Base-by-base conservation (phyloP, 2,329 filamentous ascomycete species). In the Paramyrothecium roridum region DNA sequence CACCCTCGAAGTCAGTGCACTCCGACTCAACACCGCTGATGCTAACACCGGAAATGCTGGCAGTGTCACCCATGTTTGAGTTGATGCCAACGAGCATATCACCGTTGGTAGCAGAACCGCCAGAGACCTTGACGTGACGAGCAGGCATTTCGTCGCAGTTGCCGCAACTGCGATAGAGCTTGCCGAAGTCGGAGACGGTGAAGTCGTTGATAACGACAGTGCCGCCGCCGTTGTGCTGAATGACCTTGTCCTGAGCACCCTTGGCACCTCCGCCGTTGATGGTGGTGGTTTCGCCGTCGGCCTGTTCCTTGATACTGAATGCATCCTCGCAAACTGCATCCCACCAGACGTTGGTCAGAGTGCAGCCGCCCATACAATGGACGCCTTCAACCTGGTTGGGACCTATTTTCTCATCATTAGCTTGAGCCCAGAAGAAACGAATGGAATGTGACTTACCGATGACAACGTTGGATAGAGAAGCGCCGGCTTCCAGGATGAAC, bases 101-200 rank as follows among this genome's bases (percentile, higher is more conserved):
- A 20, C 74, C 76, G 21, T 70, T 61, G 22, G 60, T 64, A 16
- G 73, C 75, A 16, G 70, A 66, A 7, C 70, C 65, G 12, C 72
- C 73, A 59, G 73, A 69, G 23, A 80, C 66, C 56, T 76, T 69
- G 34, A 79, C 72, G 58, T 76, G 77, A 22, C 77, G 72, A 50
- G 71, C 72, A 46, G 66, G 66, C 54, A 65, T 64, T 17, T 49
- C 23, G 20, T 64, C 55, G 57, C 63, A 73, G 70, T 81, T 81
- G 53, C 78, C 78, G 61, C 78, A 80, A 26, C 76, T 77, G 40
- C 77, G 74, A 64, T 77, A 78, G 22, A 80, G 63, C 63, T 80
- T 80, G 54, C 77, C 76, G 55, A 79, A 79, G 65, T 77, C 71
- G 23, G 73, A 67, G 52, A 70, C 74, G 57, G 72, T 74, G 66